Evolutionary conservation across 2,329 filamentous ascomycete species (phyloP).

Genomic region (Penicillium sp.): DNA sequence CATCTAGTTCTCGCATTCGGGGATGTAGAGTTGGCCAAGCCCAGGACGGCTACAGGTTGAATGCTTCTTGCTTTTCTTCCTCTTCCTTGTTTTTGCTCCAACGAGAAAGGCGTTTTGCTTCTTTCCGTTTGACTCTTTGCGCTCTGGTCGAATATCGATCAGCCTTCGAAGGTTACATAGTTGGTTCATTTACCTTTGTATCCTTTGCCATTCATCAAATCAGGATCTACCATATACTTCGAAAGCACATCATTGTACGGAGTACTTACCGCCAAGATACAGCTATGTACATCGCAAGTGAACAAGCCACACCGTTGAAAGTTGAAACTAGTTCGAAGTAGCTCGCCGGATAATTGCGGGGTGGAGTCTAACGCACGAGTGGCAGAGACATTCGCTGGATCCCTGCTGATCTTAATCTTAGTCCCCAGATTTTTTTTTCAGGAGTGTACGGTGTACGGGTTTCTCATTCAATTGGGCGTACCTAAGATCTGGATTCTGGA

Average conservation of each 20-base stretch:
- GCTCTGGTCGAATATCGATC: neutral
- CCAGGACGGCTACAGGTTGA: conserved; percentile 14
- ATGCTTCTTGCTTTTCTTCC: conserved; percentile 1
- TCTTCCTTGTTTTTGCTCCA: neutral
- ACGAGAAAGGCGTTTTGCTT: neutral
- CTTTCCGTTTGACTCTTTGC: conserved; percentile 2
- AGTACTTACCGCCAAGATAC: too few species aligned
- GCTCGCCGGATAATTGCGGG: neutral
- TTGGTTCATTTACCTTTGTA: neutral
- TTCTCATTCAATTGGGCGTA: neutral
- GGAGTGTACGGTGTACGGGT: neutral
- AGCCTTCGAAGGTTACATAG: neutral
- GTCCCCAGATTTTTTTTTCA: neutral
- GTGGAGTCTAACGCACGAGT: neutral
- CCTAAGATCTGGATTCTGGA: too few species aligned
- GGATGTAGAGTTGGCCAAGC: conserved; percentile 8
- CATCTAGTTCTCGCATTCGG: conserved; percentile 6
- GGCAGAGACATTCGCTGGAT: neutral
- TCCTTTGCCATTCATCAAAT: neutral
- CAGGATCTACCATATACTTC: neutral
- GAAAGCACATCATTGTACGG: neutral
- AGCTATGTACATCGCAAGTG: neutral
- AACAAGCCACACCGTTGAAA: conserved; percentile 1
- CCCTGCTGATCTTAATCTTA: conserved; percentile 3
- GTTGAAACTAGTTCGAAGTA: conserved; percentile 2